Conservation (phyloP, 768 basidiomycete genomes). For the Roridomyces roridus region DNA sequence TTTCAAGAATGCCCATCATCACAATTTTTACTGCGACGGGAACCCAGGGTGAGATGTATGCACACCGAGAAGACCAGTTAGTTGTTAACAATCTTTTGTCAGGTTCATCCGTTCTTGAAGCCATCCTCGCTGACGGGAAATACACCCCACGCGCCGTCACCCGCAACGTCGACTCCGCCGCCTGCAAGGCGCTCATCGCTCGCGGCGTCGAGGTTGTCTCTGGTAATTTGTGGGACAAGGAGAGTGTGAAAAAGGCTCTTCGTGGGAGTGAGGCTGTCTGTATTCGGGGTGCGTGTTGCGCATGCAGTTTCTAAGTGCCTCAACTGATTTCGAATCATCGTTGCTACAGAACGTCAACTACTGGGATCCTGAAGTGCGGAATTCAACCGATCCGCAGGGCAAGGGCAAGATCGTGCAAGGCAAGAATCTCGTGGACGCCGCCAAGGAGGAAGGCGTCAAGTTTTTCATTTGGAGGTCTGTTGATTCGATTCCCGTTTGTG, state of each 20-base stretch:
- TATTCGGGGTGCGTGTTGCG: conserved; percentile 25
- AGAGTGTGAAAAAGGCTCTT: conserved; percentile 22
- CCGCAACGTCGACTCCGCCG: conserved; percentile 12
- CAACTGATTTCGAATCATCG: too few species aligned
- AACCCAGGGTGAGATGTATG: background rate
- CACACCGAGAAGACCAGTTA: background rate
- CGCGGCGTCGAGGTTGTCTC: conserved; percentile 19
- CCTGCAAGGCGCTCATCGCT: background rate
- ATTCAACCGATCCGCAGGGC: too few species aligned
- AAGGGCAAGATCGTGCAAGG: too few species aligned
- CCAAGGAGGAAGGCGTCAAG: conserved; percentile 26
- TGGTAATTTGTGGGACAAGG: conserved; percentile 18
- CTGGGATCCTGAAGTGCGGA: too few species aligned
- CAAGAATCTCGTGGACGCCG: conserved; percentile 34
- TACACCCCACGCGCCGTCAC: conserved; percentile 26
- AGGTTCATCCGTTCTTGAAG: conserved; percentile 16
- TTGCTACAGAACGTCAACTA: too few species aligned
- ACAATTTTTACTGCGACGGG: conserved; percentile 1
- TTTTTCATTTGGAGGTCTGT: conserved; percentile 36
- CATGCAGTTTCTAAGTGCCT: too few species aligned
- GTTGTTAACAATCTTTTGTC: background rate
- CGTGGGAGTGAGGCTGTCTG: conserved; percentile 21
- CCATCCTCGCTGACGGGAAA: conserved; percentile 21
- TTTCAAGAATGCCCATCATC: background rate
- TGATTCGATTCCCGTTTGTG: background rate